Evolutionary conservation across 192 early-diverging fungal species (phyloP).

Genomic region (Coemansia sp.): DNA sequence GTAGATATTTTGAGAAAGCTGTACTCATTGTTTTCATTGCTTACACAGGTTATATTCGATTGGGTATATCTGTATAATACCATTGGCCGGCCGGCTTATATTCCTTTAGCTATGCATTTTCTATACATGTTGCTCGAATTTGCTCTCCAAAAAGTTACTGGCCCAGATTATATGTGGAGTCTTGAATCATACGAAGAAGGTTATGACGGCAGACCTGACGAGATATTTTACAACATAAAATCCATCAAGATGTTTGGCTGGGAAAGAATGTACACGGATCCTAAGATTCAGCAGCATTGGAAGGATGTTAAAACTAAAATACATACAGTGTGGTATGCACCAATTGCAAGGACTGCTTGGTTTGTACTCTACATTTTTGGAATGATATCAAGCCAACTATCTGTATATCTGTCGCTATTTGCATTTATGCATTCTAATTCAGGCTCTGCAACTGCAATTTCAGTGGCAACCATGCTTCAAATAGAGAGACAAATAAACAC

Average conservation of each 20-base stretch:
- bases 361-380: constrained; percentile 1
- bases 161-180: constrained; percentile 8
- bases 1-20: not conserved
- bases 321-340: constrained; percentile 28
- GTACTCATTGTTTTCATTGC: not conserved
- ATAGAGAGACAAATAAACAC: constrained; percentile 4
- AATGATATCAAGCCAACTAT: constrained; percentile 2
- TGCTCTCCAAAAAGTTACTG: not conserved
- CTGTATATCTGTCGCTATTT: constrained; percentile 15
- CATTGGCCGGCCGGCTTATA: constrained; percentile 19
- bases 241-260: constrained; percentile 47
- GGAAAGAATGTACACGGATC: constrained; percentile 39
- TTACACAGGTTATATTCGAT: not conserved
- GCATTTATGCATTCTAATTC: constrained; percentile 18
- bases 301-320: not conserved
- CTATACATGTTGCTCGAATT: not conserved
- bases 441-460: not conserved
- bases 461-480: constrained; percentile 21
- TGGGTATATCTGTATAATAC: constrained; percentile 15
- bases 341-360: constrained; percentile 19
- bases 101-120: constrained; percentile 13
- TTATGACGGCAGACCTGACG: constrained; percentile 11
- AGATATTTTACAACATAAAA: constrained; percentile 24
- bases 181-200: not conserved
- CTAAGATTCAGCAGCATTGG: constrained; percentile 14